These are phyloP conservation scores for Coemansia sp. DNA, from an alignment of 192 early-diverging fungal species.

Conservation along the genomic window DNA sequence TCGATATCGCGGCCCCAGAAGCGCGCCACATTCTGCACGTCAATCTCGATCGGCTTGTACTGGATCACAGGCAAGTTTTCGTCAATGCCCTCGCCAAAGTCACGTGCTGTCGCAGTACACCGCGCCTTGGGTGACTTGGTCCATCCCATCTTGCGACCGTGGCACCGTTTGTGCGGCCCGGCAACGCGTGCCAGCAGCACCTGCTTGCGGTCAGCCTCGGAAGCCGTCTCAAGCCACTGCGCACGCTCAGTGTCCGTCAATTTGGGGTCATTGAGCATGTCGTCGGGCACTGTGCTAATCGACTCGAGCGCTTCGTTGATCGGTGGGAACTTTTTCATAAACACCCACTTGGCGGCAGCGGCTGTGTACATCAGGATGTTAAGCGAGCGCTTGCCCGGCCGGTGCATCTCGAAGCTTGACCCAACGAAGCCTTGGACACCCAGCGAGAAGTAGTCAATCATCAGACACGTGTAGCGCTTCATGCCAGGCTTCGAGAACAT, in stretches of 20 bases:
- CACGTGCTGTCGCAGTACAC: conserved; percentile 29
- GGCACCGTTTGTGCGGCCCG: conserved; percentile 32
- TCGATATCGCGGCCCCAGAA: conserved; percentile 72
- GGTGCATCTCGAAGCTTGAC: conserved; percentile 65
- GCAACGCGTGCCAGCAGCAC: conserved; percentile 38
- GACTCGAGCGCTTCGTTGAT: conserved; percentile 61
- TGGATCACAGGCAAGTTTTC: conserved; percentile 52
- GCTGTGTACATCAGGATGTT: conserved; percentile 67
- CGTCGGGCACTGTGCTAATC: conserved; percentile 54
- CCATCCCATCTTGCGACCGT: conserved; percentile 44
- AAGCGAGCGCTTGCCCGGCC: conserved; percentile 60
- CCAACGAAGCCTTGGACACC: conserved; percentile 74
- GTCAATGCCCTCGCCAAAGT: conserved; percentile 38
- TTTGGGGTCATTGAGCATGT: conserved; percentile 43
- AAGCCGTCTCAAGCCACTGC: conserved; percentile 27
- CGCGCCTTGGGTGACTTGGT: conserved; percentile 38
- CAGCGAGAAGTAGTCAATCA: conserved; percentile 72
- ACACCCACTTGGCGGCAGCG: conserved; percentile 64
- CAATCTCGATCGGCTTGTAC: conserved; percentile 64
- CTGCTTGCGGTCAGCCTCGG: conserved; percentile 34
- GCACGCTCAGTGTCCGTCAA: conserved; percentile 40
- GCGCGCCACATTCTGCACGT: conserved; percentile 70
- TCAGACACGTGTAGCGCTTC: conserved; percentile 54
- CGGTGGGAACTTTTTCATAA: conserved; percentile 58
- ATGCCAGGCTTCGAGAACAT: conserved; percentile 44